These are phyloP conservation scores for Scutellaria baicalensis DNA, from an alignment of 257 asterid species.

Conservation along the genomic window DNA sequence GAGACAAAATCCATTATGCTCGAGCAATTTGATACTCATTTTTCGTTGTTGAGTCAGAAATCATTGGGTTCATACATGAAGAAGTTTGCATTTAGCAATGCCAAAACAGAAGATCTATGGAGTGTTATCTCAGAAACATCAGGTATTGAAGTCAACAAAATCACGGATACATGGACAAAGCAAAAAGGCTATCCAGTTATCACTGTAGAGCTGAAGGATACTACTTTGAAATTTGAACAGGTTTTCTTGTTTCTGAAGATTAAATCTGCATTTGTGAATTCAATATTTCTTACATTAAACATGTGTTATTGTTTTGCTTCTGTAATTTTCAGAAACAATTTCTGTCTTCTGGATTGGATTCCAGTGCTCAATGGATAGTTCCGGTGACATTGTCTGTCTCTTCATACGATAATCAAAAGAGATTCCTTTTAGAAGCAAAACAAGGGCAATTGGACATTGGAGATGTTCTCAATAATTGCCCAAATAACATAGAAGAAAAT, in stretches of 20 bases:
- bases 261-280: not conserved
- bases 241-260: not conserved
- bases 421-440: conserved; percentile 26
- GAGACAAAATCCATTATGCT: no score
- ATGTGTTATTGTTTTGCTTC: not conserved
- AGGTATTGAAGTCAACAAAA: conserved; percentile 24
- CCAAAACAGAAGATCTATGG: conserved; percentile 44
- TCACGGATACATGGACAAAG: conserved; percentile 39
- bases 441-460: conserved; percentile 12
- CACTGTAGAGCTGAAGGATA: conserved; percentile 19
- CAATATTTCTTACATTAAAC: not conserved
- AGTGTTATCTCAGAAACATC: conserved; percentile 34
- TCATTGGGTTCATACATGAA: conserved; percentile 34
- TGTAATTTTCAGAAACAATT: conserved; percentile 24
- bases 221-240: conserved; percentile 30
- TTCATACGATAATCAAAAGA: conserved; percentile 22
- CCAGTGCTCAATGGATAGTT: conserved; percentile 33
- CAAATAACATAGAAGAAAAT: not conserved
- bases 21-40: no score
- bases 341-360: conserved; percentile 16
- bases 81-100: conserved; percentile 27
- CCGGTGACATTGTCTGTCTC: conserved; percentile 30
- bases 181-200: conserved; percentile 40
- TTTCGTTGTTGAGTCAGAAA: conserved; percentile 19
- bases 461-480: not conserved